phyloP scores from a whole-genome alignment of 78 protist genomes.

The Thecamonas trahens region DNA sequence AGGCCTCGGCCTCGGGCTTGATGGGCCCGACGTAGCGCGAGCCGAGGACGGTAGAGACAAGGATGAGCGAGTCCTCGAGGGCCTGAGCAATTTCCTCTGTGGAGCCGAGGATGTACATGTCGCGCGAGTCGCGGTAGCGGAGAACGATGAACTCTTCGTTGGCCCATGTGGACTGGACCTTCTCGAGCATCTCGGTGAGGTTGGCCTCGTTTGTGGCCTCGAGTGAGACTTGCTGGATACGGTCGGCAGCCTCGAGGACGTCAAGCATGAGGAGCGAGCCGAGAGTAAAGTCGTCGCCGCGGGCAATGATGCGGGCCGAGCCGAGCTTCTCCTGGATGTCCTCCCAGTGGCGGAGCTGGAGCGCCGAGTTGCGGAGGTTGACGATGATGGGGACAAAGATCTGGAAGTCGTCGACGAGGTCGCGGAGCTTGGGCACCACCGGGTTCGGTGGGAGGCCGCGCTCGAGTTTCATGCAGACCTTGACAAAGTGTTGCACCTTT shows the following conservation, averaged over 20 bases:
- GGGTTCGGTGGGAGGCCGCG: background rate
- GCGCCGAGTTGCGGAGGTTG: constrained; percentile 26
- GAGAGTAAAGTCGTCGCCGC: constrained; percentile 8
- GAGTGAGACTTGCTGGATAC: constrained; percentile 2
- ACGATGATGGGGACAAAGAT: background rate
- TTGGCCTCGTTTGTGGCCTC: constrained; percentile 45
- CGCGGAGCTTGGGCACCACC: constrained; percentile 18
- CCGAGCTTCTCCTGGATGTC: constrained; percentile 7
- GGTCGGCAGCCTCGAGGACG: constrained; percentile 15
- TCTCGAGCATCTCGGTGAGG: constrained; percentile 29
- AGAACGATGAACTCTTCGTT: background rate
- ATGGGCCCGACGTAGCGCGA: constrained; percentile 66
- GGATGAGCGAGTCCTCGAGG: constrained; percentile 41
- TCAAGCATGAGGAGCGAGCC: constrained; percentile 20
- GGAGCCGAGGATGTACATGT: constrained; percentile 36
- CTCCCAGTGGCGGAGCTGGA: constrained; percentile 35
- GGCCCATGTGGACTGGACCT: constrained; percentile 1
- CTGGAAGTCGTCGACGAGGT: background rate
- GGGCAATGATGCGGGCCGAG: background rate
- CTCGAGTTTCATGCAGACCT: constrained; percentile 9
- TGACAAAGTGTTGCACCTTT: constrained; percentile 3
- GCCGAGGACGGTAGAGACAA: constrained; percentile 54
- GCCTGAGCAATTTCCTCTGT: constrained; percentile 41
- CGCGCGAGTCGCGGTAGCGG: constrained; percentile 24
- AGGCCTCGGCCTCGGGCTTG: constrained; percentile 37